Percentiles rank a stretch among this genome's conserved stretches.
Conservation (phyloP, 148 eudicot genomes). For the Rhododendron ferrugineum region DNA sequence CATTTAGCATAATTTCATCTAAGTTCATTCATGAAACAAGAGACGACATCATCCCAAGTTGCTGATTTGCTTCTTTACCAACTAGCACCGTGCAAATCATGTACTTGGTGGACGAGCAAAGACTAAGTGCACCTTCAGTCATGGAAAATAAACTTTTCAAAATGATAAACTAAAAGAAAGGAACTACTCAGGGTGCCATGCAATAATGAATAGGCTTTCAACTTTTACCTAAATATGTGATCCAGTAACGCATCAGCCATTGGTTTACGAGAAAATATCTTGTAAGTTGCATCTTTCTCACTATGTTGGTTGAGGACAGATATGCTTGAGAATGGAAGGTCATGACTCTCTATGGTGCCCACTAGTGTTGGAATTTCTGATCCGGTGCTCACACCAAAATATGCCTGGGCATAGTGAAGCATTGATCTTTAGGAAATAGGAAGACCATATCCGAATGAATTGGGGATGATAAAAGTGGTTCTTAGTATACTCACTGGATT, state of each 20-base stretch:
- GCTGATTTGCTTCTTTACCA: background rate
- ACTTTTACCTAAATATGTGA: constrained; percentile 63
- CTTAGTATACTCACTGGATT: constrained; percentile 64
- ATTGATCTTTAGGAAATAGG: background rate
- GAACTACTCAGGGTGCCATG: background rate
- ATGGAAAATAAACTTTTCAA: background rate
- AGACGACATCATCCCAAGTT: background rate
- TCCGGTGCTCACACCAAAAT: constrained; percentile 55
- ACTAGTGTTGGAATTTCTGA: constrained; percentile 67
- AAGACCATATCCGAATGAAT: background rate
- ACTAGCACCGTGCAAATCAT: background rate
- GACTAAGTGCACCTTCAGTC: background rate
- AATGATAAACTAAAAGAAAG: background rate
- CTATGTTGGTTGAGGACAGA: constrained; percentile 65
- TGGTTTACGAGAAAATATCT: constrained; percentile 79
- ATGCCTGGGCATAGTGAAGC: constrained; percentile 41
- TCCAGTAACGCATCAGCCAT: constrained; percentile 70
- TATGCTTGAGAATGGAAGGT: constrained; percentile 76
- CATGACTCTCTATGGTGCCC: constrained; percentile 68
- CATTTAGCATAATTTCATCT: background rate
- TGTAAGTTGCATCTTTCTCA: constrained; percentile 58
- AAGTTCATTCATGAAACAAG: background rate
- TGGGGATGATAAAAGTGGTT: background rate
- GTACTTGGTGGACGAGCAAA: background rate
- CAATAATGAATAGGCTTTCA: background rate